Conservation (phyloP, 306 rosid genomes). For the Ziziphus jujuba region DNA sequence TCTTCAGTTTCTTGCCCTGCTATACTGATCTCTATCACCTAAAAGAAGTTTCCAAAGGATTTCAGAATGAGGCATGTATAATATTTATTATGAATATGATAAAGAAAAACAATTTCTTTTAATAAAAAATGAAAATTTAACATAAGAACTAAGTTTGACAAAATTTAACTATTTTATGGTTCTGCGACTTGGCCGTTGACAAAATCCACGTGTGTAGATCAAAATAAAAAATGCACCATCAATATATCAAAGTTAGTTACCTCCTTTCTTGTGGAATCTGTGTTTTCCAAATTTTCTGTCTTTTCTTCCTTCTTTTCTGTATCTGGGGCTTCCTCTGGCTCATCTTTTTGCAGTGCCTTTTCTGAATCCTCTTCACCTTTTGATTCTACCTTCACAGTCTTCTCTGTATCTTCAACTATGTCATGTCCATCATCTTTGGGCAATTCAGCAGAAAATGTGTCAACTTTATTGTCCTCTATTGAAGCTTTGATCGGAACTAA, state of each 20-base stretch:
- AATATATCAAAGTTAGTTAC: conserved; percentile 18
- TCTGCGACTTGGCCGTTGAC: not conserved
- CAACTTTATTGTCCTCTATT: conserved; percentile 18
- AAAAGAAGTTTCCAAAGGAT: not conserved
- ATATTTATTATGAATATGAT: not conserved
- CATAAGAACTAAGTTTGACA: not conserved
- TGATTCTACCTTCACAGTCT: conserved; percentile 2
- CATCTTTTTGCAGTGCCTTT: conserved; percentile 13
- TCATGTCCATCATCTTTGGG: conserved; percentile 5
- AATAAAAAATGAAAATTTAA: too few species aligned
- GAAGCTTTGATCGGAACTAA: conserved; percentile 15
- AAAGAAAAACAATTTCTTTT: too few species aligned
- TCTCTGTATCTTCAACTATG: conserved; percentile 8
- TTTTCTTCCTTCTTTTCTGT: conserved; percentile 30
- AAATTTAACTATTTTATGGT: not conserved
- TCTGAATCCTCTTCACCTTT: conserved; percentile 15
- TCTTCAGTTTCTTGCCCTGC: conserved; percentile 18
- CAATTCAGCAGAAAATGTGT: conserved; percentile 6
- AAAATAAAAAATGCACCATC: not conserved
- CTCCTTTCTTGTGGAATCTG: conserved; percentile 19
- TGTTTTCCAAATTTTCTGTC: not conserved
- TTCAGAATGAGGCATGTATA: not conserved
- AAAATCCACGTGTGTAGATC: not conserved
- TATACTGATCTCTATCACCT: conserved; percentile 22
- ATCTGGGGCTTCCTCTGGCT: conserved; percentile 19